phyloP scores from a whole-genome alignment of 2,329 filamentous ascomycete genomes.

The Venturiaceae sp. region DNA sequence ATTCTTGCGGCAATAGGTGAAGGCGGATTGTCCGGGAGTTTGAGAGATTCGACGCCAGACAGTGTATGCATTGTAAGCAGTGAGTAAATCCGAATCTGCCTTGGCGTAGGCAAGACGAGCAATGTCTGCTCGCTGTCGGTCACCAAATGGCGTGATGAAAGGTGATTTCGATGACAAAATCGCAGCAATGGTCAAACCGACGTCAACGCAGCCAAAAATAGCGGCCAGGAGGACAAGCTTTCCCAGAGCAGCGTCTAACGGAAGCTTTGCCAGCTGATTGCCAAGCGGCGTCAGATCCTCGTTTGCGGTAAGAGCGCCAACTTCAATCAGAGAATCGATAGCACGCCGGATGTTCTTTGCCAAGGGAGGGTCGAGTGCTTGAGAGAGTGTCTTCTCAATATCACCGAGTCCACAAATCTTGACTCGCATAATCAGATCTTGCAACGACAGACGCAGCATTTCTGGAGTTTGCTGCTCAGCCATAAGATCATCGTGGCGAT shows the following conservation, averaged over 20 bases:
- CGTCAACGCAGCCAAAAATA: conserved; percentile 86
- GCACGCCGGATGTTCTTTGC: conserved; percentile 88
- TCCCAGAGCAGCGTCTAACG: conserved; percentile 87
- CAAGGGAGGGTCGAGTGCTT: conserved; percentile 83
- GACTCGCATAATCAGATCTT: conserved; percentile 89
- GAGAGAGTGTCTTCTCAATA: conserved; percentile 79
- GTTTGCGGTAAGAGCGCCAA: conserved; percentile 69
- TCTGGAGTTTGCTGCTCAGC: conserved; percentile 91
- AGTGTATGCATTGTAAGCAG: conserved; percentile 86
- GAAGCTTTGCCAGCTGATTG: conserved; percentile 75
- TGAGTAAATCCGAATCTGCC: conserved; percentile 84
- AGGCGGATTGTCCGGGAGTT: conserved; percentile 62
- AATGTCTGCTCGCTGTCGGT: conserved; percentile 71
- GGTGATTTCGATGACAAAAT: conserved; percentile 92
- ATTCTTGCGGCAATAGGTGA: conserved; percentile 88
- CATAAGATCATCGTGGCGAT: conserved; percentile 75
- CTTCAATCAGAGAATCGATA: conserved; percentile 86
- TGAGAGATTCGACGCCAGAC: conserved; percentile 80
- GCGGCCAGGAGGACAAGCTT: conserved; percentile 83
- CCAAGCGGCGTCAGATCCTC: conserved; percentile 86
- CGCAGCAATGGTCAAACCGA: conserved; percentile 82
- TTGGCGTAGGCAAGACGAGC: conserved; percentile 70
- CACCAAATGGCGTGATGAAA: conserved; percentile 78
- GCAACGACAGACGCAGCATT: conserved; percentile 86
- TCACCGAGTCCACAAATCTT: conserved; percentile 96